Evolutionary conservation across 495 filamentous ascomycete species (phyloP).

Genomic region (Daldinia vernicosa): DNA sequence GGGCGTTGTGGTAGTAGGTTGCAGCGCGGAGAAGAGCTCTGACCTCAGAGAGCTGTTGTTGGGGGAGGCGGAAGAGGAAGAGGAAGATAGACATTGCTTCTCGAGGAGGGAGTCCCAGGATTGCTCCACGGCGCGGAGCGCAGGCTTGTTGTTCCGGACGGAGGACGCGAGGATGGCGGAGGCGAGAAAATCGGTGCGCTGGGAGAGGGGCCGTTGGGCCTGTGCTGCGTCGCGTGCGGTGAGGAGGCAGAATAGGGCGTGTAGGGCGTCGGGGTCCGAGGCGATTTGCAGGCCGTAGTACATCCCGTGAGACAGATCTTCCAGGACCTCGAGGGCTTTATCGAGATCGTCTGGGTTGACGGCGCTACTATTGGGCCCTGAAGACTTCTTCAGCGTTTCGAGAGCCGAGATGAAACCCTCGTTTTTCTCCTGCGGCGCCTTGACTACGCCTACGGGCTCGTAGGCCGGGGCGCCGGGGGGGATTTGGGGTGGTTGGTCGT

Average conservation of each 20-base stretch:
- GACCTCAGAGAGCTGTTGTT: slow-evolving; percentile 36
- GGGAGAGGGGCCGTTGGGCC: slow-evolving; percentile 17
- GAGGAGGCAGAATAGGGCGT: slow-evolving; percentile 56
- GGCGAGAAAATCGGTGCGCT: slow-evolving; percentile 55
- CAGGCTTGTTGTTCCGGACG: slow-evolving; percentile 70
- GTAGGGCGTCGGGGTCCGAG: slow-evolving; percentile 57
- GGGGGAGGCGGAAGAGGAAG: not conserved
- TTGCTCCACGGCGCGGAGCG: slow-evolving; percentile 57
- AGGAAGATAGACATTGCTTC: slow-evolving; percentile 43
- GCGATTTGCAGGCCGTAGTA: slow-evolving; percentile 74
- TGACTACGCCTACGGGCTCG: slow-evolving; percentile 61
- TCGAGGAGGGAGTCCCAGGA: slow-evolving; percentile 51
- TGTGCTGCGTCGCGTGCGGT: slow-evolving; percentile 28
- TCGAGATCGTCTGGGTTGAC: slow-evolving; percentile 40
- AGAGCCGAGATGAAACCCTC: slow-evolving; percentile 56
- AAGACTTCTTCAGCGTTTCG: slow-evolving; percentile 53
- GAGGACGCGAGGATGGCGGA: slow-evolving; percentile 63
- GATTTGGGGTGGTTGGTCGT: slow-evolving; percentile 38
- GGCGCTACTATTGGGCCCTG: slow-evolving; percentile 1
- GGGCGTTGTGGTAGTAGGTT: slow-evolving; percentile 40
- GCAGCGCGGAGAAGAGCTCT: slow-evolving; percentile 46
- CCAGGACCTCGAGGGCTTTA: slow-evolving; percentile 59
- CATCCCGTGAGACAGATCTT: slow-evolving; percentile 69
- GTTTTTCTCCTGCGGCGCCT: slow-evolving; percentile 52
- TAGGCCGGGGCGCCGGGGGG: slow-evolving; percentile 56